phyloP scores from a whole-genome alignment of 148 eudicot genomes.

The Chenopodium album region DNA sequence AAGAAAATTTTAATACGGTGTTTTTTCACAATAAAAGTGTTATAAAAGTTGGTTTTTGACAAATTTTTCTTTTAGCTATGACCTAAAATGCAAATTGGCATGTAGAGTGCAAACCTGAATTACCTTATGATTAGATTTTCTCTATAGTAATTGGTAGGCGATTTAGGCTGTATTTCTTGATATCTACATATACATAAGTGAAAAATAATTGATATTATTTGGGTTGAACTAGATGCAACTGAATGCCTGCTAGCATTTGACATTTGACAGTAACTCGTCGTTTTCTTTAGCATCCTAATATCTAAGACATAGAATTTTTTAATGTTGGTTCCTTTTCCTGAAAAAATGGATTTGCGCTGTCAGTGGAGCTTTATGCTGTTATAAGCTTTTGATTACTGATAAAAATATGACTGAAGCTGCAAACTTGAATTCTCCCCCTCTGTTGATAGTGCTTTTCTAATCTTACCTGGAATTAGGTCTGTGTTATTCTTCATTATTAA shows the following conservation, averaged over 20 bases:
- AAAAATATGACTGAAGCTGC: not conserved
- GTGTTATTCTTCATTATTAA: not conserved
- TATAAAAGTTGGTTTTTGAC: no score
- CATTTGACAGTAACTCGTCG: no score
- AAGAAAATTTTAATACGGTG: no score
- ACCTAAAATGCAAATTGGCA: not conserved
- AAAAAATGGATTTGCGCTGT: no score
- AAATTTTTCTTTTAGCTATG: not conserved
- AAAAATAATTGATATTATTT: no score
- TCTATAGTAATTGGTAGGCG: not conserved
- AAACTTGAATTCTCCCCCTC: not conserved
- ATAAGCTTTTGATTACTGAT: not conserved
- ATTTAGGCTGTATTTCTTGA: not conserved
- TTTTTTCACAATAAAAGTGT: no score
- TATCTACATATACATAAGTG: no score
- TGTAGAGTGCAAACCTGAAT: not conserved
- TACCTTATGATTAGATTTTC: not conserved
- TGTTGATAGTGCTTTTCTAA: not conserved
- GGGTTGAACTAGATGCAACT: no score
- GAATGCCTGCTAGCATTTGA: no score
- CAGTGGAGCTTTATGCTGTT: not conserved
- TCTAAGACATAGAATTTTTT: no score
- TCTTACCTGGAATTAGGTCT: not conserved
- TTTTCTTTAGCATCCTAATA: no score
- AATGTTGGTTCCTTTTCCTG: not conserved